phyloP scores from a whole-genome alignment of 2,329 filamentous ascomycete species.

The Ophiostoma piceae region DNA sequence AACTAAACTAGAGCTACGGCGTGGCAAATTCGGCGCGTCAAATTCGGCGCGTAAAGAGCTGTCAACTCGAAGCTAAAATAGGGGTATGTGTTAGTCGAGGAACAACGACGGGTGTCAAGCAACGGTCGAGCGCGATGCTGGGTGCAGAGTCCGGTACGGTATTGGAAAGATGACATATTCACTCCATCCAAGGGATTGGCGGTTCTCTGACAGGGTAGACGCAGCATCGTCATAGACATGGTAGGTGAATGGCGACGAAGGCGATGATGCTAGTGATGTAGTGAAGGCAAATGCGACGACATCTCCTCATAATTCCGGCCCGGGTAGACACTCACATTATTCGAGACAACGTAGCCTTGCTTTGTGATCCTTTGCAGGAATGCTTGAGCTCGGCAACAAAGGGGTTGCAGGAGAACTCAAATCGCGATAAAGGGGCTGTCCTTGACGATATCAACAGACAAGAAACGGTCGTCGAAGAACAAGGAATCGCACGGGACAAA shows the following conservation, averaged over 20 bases:
- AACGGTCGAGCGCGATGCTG: neutral
- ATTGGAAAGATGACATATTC: neutral
- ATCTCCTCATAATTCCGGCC: neutral
- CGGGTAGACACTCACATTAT: neutral
- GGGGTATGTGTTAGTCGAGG: conserved; percentile 5
- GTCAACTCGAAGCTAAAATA: neutral
- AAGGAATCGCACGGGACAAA: neutral
- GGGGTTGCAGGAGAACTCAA: neutral
- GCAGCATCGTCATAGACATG: neutral
- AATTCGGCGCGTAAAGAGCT: neutral
- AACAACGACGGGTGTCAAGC: neutral
- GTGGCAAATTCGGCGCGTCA: conserved; percentile 1
- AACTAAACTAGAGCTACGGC: conserved; percentile 6
- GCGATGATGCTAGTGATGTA: neutral
- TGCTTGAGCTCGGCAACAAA: neutral
- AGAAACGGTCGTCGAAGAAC: neutral
- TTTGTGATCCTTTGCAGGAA: neutral
- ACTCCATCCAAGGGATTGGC: neutral
- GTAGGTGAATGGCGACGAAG: neutral
- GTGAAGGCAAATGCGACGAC: neutral
- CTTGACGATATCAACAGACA: neutral
- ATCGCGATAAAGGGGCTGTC: neutral
- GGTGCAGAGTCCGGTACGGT: neutral
- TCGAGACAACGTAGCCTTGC: neutral
- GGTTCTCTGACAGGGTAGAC: neutral